Evolutionary conservation across 345 rosid genomes (phyloP), one percentile per base, ranked within the genome.

Genomic region (Syzygium oleosum): DNA sequence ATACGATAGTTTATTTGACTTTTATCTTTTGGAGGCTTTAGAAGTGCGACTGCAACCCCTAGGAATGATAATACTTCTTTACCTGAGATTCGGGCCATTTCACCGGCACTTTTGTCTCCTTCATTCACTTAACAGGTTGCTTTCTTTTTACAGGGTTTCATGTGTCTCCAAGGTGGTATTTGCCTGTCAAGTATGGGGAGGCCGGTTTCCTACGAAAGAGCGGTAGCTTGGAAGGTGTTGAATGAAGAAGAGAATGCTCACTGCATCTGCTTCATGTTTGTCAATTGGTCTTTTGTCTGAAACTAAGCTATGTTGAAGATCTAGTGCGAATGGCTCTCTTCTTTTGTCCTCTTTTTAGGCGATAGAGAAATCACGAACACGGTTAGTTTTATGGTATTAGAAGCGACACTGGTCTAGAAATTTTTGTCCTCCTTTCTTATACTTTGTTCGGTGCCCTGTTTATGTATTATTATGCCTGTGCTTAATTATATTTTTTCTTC

Each of bases 161-260:
- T 95, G 87, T 95, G 97, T 89, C 93, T 94, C 85, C 95, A 96
- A 84, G 93, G 98, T 25, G 99, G 99, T 43, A 92, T 98, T 19
- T 97, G 99, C 88, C 91, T 96, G 90, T 98, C 99, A 13, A 98
- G 98, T 94, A 97, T 98, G 99, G 98, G 98, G 58, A 95, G 99
- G 92, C 95, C 96, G 83, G 91, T 97, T 52, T 94, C 99, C 7
- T 98, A 96, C 43, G 98, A 98, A 87, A 94, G 95, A 86, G 99
- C 95, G 49, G 93, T 97, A 87, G 98, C 96, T 85, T 98, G 99
- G 99, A 98, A 97, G 92, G 99, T 98, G 88, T 87, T 95, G 86
- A 93, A 98, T 78, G 99, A 98, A 21, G 97, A 96, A 51, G 98
- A 96, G 87, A 95, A 92, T 90, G 94, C 96, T 86, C 96, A 98